A percentile compares a stretch with the other conserved stretches of the same genome.
These are phyloP conservation scores for Epichloe scottii DNA, from an alignment of 2,329 filamentous ascomycete genomes.

Conservation along the genomic window DNA sequence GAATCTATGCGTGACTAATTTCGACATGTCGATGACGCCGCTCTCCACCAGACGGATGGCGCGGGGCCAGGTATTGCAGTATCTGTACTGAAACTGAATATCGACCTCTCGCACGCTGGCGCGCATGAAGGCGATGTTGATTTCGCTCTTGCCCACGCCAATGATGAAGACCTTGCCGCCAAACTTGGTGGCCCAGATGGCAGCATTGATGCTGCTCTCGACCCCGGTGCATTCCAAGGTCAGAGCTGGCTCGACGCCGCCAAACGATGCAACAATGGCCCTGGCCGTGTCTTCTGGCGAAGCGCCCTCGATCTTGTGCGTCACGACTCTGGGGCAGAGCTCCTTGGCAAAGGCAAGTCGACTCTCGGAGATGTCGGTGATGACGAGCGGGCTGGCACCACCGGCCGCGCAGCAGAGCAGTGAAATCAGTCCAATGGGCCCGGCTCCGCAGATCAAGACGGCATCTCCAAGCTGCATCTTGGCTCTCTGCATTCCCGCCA, in stretches of 20 bases:
- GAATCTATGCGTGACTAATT: slow-evolving; percentile 81
- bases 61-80: slow-evolving; percentile 90
- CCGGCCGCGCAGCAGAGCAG: slow-evolving; percentile 74
- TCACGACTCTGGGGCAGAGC: slow-evolving; percentile 65
- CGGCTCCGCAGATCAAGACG: slow-evolving; percentile 81
- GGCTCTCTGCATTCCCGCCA: slow-evolving; percentile 78
- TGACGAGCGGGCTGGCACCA: slow-evolving; percentile 79
- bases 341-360: slow-evolving; percentile 75
- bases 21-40: slow-evolving; percentile 68
- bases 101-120: slow-evolving; percentile 85
- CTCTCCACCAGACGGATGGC: slow-evolving; percentile 81
- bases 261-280: slow-evolving; percentile 55
- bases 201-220: slow-evolving; percentile 73
- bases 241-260: slow-evolving; percentile 67
- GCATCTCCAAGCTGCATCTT: slow-evolving; percentile 73
- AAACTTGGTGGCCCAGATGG: slow-evolving; percentile 86
- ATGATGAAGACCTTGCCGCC: slow-evolving; percentile 96
- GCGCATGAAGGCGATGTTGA: slow-evolving; percentile 91
- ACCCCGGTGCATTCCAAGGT: slow-evolving; percentile 91
- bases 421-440: slow-evolving; percentile 85
- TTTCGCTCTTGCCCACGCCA: slow-evolving; percentile 89
- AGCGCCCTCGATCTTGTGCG: slow-evolving; percentile 61
- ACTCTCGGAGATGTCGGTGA: slow-evolving; percentile 88
- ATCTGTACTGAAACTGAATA: slow-evolving; percentile 92
- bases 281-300: slow-evolving; percentile 60